Evolutionary conservation across 2,329 filamentous ascomycete genomes (phyloP), one percentile per base, ranked within the genome.

Genomic region (Aspergillus terreus): DNA sequence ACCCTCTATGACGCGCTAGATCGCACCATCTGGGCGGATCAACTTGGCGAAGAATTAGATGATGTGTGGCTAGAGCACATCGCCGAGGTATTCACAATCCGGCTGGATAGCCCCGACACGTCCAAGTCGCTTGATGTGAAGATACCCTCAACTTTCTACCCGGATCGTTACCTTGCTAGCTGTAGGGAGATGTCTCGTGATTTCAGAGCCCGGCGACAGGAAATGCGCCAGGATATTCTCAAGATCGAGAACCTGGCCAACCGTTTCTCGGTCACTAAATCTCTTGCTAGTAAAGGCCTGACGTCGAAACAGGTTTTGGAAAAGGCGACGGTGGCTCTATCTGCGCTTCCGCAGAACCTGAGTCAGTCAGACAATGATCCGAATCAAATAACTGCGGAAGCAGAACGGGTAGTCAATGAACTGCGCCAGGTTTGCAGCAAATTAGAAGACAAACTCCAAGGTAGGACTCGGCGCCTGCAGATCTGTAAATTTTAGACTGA

Each of bases 81-180:
- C 32, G 81, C 78, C 12, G 79, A 83, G 23, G 71, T 85, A 17
- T 67, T 86, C n/a, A 76, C 79, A 9, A 72, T 85, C 62, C 74
- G 62, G 57, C 57, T 71, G 41, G 71, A 68, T 62, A 67, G 58
- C 64, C 57, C 60, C 50, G 71, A 59, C 14, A 60, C 75, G 27
- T 68, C 57, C 32, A 64, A 61, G 38, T 61, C 57, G 25, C 62
- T 79, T 21, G 71, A 75, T 25, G 66, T 84, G 41, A 77, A 76
- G 5, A 72, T 84, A 15, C 82, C 82, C 3, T 63, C 75, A 1
- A 71, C 74, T 1, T 77, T 83, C 60, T 83, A 82, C 56, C 75
- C 80, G 4, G 83, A 86, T 66, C 76, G 82, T 43, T 86, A 86
- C 62, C 69, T 84, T 43, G 72, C 79, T 45, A 70, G 74, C 54